Evolutionary conservation across 2,329 filamentous ascomycete species (phyloP), one percentile per base, ranked within the genome.

Genomic region (Diaporthe longicolla): DNA sequence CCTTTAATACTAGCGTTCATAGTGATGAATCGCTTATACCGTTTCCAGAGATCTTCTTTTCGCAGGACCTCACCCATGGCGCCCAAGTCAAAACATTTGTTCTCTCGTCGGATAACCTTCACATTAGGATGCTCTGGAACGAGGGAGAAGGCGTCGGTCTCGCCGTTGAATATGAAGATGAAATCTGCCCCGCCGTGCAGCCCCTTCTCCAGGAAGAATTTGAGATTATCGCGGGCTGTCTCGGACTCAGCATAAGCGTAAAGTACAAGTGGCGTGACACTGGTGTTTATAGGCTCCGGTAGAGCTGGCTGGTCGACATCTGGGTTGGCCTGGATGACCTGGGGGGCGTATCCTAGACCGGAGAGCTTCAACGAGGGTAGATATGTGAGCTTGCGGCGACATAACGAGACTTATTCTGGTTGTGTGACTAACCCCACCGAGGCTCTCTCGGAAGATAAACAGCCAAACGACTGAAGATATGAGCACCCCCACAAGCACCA

Each of bases 141-240:
- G 0, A 78, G 55, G 10, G 50, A 29, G 13, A 63, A 52, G 1
- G 75, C 76, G 32, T 78, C 71, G 17, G 79, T 81, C 63, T 78
- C 76, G 19, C 82, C 82, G 32, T 82, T 82, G 40, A 83, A 74
- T 54, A 83, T 81, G 77, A 83, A 82, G 65, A 83, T 75, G 70
- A 83, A 83, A 69, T 83, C 82, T 45, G 81, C 82, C 3, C 68
- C 76, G 32, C 74, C 78, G 68, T 83, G 81, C 1, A 83, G 76
- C 11, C 80, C 82, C 52, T 83, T 78, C 10, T 75, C 71, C 15
- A 83, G 65, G 75, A 83, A 83, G 76, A 81, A 83, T 17, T 78
- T 43, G 21, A 83, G 70, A 73, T 83, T 83, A 19, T 76, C 73
- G 13, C 77, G 77, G 35, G 78, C 78, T 29, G 74, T 74, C 1